These are phyloP conservation scores for Blastocystis sp. DNA, from an alignment of 352 stramenopile genomes.

Conservation along the genomic window DNA sequence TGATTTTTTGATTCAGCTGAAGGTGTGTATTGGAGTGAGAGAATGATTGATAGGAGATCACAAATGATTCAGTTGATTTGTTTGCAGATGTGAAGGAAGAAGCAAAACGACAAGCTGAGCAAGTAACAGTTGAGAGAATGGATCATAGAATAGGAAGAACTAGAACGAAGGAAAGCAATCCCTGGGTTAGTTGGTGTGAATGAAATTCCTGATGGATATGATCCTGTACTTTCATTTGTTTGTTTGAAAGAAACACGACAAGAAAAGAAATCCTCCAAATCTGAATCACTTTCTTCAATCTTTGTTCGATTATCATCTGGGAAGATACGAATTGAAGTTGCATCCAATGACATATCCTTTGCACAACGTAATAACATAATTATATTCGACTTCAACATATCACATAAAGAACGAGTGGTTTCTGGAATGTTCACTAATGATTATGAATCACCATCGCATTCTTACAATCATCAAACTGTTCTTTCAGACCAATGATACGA, in stretches of 20 bases:
- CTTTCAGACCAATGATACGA: slow-evolving; percentile 43
- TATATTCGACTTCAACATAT: slow-evolving; percentile 50
- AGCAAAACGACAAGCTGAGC: slow-evolving; percentile 67
- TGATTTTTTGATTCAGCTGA: slow-evolving; percentile 97
- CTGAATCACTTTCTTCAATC: slow-evolving; percentile 5
- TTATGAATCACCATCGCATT: neutral
- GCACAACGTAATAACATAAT: slow-evolving; percentile 9
- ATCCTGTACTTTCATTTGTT: neutral
- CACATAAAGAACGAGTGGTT: slow-evolving; percentile 24
- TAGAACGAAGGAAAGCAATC: slow-evolving; percentile 53
- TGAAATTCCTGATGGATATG: slow-evolving; percentile 55
- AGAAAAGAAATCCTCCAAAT: slow-evolving; percentile 21
- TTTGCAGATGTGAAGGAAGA: slow-evolving; percentile 67
- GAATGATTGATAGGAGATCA: slow-evolving; percentile 67
- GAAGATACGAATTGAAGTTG: slow-evolving; percentile 8
- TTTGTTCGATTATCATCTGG: neutral
- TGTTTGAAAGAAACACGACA: neutral
- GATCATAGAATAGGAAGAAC: slow-evolving; percentile 59
- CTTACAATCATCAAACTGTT: slow-evolving; percentile 30
- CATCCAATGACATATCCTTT: slow-evolving; percentile 54
- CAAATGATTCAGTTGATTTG: slow-evolving; percentile 69
- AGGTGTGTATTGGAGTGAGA: slow-evolving; percentile 72
- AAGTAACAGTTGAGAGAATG: slow-evolving; percentile 56
- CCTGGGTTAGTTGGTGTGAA: slow-evolving; percentile 50
- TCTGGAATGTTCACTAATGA: slow-evolving; percentile 37